Conservation (phyloP, 2,329 filamentous ascomycete genomes). For the Ramularia collo-cygni region DNA sequence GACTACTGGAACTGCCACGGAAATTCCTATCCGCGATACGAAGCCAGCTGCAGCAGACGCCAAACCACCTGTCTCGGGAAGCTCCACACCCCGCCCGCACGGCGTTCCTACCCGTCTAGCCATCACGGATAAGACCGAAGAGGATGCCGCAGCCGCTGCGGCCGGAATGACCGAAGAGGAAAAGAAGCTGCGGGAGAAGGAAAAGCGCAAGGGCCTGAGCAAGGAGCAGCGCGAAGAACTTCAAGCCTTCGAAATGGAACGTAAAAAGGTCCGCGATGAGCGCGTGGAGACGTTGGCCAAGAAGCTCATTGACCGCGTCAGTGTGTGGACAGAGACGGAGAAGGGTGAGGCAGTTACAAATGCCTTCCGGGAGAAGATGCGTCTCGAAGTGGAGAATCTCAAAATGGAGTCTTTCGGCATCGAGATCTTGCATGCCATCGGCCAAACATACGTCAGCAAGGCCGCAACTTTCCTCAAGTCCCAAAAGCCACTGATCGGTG, state of each 20-base stretch:
- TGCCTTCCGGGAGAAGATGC: constrained; percentile 90
- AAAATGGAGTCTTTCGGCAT: constrained; percentile 99
- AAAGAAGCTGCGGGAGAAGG: constrained; percentile 68
- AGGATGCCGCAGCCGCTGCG: constrained; percentile 60
- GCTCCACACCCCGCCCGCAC: constrained; percentile 45
- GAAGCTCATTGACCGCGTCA: constrained; percentile 84
- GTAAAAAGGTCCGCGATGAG: constrained; percentile 76
- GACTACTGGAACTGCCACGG: constrained; percentile 13
- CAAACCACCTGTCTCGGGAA: constrained; percentile 25
- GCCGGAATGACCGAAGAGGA: constrained; percentile 64
- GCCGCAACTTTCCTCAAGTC: constrained; percentile 82
- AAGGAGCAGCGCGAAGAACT: constrained; percentile 94
- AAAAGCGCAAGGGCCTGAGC: constrained; percentile 81
- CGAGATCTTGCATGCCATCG: constrained; percentile 92
- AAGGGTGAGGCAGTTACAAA: constrained; percentile 75
- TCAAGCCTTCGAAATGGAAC: constrained; percentile 79
- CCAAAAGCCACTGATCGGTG: constrained; percentile 77
- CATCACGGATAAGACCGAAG: constrained; percentile 81
- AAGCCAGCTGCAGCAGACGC: constrained; percentile 6
- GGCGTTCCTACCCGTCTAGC: constrained; percentile 72
- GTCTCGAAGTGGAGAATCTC: constrained; percentile 90
- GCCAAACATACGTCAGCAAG: constrained; percentile 82
- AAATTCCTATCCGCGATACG: constrained; percentile 16
- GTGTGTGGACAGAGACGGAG: constrained; percentile 96
- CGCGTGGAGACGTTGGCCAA: constrained; percentile 75